Evolutionary conservation across 768 basidiomycete species (phyloP), one percentile per base, ranked within the genome.

Genomic region (Agaricus bisporus): DNA sequence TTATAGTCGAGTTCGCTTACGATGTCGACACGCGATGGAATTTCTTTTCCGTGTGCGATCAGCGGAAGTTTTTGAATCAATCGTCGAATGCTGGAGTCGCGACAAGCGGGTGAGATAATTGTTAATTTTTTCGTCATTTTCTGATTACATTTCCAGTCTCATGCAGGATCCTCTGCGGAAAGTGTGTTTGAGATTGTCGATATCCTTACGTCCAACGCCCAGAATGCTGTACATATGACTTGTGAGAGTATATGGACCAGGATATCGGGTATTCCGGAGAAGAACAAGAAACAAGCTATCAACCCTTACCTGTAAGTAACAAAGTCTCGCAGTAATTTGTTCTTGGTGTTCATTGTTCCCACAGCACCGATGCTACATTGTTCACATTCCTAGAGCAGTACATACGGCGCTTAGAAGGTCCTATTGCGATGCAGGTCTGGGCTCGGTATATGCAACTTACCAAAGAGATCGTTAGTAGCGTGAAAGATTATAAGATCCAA

Each of bases 391-490:
- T 98, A 43, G 93, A 98, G 63, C 82, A 83, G 51, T 98, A 98
- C 63, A 66, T 98, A 26, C 71, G 70, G 15, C 81, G 85, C 9
- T 68, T 98, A 39, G 97, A 98, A 66, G 91, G 92, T 0, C 91
- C 97, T 0, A 72, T 97, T 35, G 95, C 91, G 3, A 76, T 94
- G 10, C 97, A 98, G 70, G 88, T 98, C 17, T 98, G 95, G 95
- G 68, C 72, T 41, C 80, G 90, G 17, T 86, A 85, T 61, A 72
- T 91, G 57, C 80, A 84, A 46, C 72, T 98, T 41, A 80, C 84
- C 6, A 91, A 87, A 62, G 95, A 98, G 20, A 66, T 95, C 18
- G 68, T 81, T n/a, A 76, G 73, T 37, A 79, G 73, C 47, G 72
- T 82, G 18, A 78, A 83, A 26, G 84, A 86, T 28, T 88, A 86